Evolutionary conservation across 768 basidiomycete species (phyloP), one percentile per base, ranked within the genome.

Genomic region (Lanmaoa rubissima): DNA sequence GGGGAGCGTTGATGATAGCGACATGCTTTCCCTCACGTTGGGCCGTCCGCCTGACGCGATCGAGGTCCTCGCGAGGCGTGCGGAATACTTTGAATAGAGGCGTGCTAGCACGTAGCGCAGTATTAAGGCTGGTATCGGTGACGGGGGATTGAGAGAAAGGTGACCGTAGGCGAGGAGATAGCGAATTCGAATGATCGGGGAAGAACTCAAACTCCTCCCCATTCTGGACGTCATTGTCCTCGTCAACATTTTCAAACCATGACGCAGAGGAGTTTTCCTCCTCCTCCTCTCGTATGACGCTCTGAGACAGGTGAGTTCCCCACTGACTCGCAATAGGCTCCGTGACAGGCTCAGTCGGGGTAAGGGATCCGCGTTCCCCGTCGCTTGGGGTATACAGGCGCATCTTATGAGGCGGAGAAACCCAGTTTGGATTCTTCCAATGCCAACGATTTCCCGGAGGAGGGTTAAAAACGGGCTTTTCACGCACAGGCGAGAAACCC

Each of bases 341-440:
- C 9, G 63, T 65, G 44, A 69, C 40, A 36, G 58, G 72, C 54
- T 72, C 71, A 4, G 71, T 72, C 3, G 71, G 72, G 5, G 70
- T 36, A 39, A 72, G 66, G 11, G 71, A 72, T 10, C 41, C 60
- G 19, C 60, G 58, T 14, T 68, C 70, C 13, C 54, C 39, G 5
- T 66, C 59, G n/a, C 56, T 59, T 6, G 65, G 70, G 26, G 59
- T 66, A 36, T 65, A 53, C 13, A 62, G 40, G 19, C 66, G 69
- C 60, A 51, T 59, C 44, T 71, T 70, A 32, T 52, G 66, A 38
- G 71, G 68, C 1, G 71, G 71, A 28, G 71, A 74, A 31, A 67
- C 56, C 71, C 71, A 72, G 35, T 72, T 72, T 4, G 71, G 71
- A 51, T 72, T 72, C 46, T 52, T 71, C 71, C 71, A 72, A 45